Percentiles rank a stretch among this genome's conserved stretches.
These are phyloP conservation scores for Fagus crenata DNA, from an alignment of 306 rosid genomes.

Conservation along the genomic window DNA sequence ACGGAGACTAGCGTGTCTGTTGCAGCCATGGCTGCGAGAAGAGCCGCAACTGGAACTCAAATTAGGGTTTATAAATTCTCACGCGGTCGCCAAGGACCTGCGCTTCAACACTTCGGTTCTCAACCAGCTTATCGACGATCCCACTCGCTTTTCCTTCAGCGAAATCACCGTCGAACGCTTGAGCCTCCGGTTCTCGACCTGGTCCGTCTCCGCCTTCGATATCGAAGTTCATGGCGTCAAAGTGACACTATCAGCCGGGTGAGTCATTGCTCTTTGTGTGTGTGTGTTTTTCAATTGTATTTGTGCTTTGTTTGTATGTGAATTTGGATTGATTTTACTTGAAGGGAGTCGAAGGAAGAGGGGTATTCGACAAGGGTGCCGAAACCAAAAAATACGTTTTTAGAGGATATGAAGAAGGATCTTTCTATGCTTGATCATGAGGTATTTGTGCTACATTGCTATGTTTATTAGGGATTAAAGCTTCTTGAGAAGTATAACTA, in stretches of 20 bases:
- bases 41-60: constrained; percentile 59
- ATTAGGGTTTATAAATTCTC: constrained; percentile 60
- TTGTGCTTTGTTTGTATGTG: neutral
- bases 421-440: constrained; percentile 79
- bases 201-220: constrained; percentile 64
- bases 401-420: constrained; percentile 48
- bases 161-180: constrained; percentile 58
- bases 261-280: constrained; percentile 9
- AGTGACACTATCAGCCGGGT: constrained; percentile 51
- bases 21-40: constrained; percentile 73
- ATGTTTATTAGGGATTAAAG: neutral
- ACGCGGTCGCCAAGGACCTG: constrained; percentile 48
- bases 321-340: constrained; percentile 20
- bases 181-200: constrained; percentile 57
- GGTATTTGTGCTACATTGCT: constrained; percentile 43
- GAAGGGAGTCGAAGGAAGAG: constrained; percentile 55
- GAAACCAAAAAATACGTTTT: constrained; percentile 33
- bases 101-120: constrained; percentile 55
- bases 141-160: constrained; percentile 44
- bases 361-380: constrained; percentile 26
- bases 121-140: constrained; percentile 53
- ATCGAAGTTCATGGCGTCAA: constrained; percentile 61
- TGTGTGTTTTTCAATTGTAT: neutral
- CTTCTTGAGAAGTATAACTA: neutral
- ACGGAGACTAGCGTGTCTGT: constrained; percentile 63